A percentile compares a stretch with the other conserved stretches of the same genome.
phyloP scores from a whole-genome alignment of 768 basidiomycete genomes.

The Collybia sordida region DNA sequence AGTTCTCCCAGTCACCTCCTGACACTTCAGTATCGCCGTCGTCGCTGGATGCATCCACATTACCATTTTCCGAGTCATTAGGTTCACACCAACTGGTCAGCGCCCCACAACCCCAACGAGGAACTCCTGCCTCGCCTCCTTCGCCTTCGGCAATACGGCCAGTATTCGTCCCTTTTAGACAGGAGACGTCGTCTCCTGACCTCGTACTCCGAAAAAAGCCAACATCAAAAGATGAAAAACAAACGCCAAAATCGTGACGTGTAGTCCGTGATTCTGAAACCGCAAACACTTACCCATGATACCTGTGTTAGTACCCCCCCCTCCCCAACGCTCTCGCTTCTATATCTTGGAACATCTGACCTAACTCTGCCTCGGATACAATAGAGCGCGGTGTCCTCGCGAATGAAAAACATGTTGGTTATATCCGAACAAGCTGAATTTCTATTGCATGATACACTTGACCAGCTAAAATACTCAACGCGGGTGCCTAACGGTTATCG shows the following conservation, averaged over 20 bases:
- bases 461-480: too few species aligned
- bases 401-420: too few species aligned
- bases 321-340: too few species aligned
- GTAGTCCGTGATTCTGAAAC: too few species aligned
- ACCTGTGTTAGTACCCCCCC: not conserved
- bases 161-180: conserved; percentile 54
- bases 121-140: conserved; percentile 10
- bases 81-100: conserved; percentile 13
- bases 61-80: conserved; percentile 14
- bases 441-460: too few species aligned
- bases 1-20: conserved; percentile 5
- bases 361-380: too few species aligned
- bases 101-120: conserved; percentile 26
- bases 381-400: too few species aligned
- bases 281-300: not conserved
- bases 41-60: conserved; percentile 17
- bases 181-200: conserved; percentile 55
- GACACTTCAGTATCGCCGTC: conserved; percentile 8
- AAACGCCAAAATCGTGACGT: too few species aligned
- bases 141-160: conserved; percentile 22
- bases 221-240: conserved; percentile 4
- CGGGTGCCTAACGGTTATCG: too few species aligned
- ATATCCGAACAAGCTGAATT: too few species aligned
- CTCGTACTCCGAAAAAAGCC: conserved; percentile 41
- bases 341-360: too few species aligned